These are phyloP conservation scores for Exophiala bonariae DNA, from an alignment of 2,329 filamentous ascomycete species.

Conservation along the genomic window DNA sequence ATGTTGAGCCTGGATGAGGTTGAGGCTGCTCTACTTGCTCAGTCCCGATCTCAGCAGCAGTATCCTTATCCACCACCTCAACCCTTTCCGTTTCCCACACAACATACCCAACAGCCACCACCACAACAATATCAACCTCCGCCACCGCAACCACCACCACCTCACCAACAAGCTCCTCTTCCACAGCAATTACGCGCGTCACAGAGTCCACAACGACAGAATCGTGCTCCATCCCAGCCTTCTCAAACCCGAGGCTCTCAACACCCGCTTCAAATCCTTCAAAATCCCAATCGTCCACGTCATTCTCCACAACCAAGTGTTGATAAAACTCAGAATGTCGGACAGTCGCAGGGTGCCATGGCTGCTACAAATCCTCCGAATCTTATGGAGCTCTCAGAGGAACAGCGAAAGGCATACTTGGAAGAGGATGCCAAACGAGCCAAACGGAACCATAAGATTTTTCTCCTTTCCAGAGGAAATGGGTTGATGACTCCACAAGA, in stretches of 20 bases:
- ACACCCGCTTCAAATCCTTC: conserved; percentile 71
- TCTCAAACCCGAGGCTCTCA: conserved; percentile 45
- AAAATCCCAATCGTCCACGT: conserved; percentile 70
- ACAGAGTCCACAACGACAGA: conserved; percentile 36
- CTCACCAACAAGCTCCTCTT: conserved; percentile 22
- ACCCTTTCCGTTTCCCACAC: conserved; percentile 28
- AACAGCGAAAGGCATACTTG: conserved; percentile 79
- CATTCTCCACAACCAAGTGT: conserved; percentile 42
- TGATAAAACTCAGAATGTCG: conserved; percentile 34
- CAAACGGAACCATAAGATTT: conserved; percentile 98
- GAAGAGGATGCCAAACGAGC: conserved; percentile 91
- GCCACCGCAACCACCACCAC: conserved; percentile 5
- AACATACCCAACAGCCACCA: conserved; percentile 32
- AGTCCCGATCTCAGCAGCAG: conserved; percentile 19
- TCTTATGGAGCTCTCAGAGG: conserved; percentile 74
- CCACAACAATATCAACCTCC: conserved; percentile 26
- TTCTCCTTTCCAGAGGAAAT: conserved; percentile 87
- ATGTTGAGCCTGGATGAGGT: conserved; percentile 97
- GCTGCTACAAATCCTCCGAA: conserved; percentile 70
- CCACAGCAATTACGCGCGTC: conserved; percentile 40
- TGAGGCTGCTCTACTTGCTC: conserved; percentile 80
- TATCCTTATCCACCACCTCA: conserved; percentile 34
- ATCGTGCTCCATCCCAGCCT: conserved; percentile 20
- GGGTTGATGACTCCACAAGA: conserved; percentile 98
- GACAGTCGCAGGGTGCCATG: conserved; percentile 42